Conservation (phyloP, 225 moss, liverwort and hornwort genomes). For the Marchantia paleacea region DNA sequence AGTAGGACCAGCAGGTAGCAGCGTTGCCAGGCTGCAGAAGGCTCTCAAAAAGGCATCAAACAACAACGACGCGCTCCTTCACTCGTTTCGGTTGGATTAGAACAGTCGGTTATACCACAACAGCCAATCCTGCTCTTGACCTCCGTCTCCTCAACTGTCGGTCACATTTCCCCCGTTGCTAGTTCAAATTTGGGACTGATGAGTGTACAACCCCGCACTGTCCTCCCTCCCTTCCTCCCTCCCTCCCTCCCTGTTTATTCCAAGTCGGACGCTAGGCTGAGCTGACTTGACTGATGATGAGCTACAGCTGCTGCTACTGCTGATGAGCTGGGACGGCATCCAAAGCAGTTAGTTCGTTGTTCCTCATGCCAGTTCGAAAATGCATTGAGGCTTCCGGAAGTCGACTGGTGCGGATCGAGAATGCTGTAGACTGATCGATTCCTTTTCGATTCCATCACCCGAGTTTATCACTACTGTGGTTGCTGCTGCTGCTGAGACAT, state of each 20-base stretch:
- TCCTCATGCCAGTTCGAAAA: background rate
- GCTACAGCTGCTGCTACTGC: no score
- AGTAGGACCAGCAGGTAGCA: background rate
- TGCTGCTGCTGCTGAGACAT: background rate
- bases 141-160: slow-evolving; percentile 1
- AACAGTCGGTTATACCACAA: background rate
- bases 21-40: background rate
- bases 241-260: background rate
- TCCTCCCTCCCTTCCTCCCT: background rate
- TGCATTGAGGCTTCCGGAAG: background rate
- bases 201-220: background rate
- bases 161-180: background rate
- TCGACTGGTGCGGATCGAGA: background rate
- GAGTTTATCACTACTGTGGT: background rate
- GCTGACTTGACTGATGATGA: background rate
- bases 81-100: slow-evolving; percentile 15
- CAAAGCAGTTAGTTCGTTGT: background rate
- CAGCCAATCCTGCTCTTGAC: background rate
- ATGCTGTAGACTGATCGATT: background rate
- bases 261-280: background rate
- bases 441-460: background rate
- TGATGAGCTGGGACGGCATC: background rate
- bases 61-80: slow-evolving; percentile 8
- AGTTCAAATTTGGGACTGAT: slow-evolving; percentile 1
- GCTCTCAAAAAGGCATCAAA: background rate